phyloP scores from a whole-genome alignment of 164 flowering plant genomes.

The Magnolia changhungtana region DNA sequence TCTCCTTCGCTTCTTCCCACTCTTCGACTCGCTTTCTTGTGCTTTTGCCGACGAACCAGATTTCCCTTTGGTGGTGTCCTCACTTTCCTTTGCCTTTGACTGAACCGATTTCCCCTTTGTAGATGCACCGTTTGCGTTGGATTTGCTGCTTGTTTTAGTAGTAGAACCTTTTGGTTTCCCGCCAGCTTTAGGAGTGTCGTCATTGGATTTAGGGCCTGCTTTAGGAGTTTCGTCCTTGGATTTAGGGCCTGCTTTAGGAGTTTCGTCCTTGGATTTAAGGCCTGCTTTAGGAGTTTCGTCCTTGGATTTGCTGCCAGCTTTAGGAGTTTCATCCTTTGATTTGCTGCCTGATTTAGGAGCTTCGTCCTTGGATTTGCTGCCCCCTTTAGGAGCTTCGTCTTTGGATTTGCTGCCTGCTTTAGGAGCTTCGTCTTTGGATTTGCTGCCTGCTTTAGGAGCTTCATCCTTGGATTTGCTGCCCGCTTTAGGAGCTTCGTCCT shows the following conservation, averaged over 20 bases:
- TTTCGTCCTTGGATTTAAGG: slow-evolving; percentile 17
- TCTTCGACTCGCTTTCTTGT: slow-evolving; percentile 33
- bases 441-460: slow-evolving; percentile 7
- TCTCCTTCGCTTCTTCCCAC: slow-evolving; percentile 47
- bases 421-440: slow-evolving; percentile 12
- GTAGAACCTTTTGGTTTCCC: not conserved
- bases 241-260: slow-evolving; percentile 7
- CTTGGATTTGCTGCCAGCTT: slow-evolving; percentile 9
- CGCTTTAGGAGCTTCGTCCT: slow-evolving; percentile 11
- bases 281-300: slow-evolving; percentile 18
- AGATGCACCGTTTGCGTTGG: slow-evolving; percentile 3
- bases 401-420: slow-evolving; percentile 9
- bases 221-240: slow-evolving; percentile 20
- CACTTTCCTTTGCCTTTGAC: not conserved
- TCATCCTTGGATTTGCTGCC: slow-evolving; percentile 17
- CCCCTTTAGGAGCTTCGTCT: slow-evolving; percentile 25
- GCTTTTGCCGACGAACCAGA: not conserved
- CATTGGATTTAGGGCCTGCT: not conserved
- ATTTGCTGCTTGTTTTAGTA: not conserved
- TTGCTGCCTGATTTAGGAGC: not conserved
- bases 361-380: not conserved
- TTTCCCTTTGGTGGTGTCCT: slow-evolving; percentile 3
- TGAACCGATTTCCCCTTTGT: not conserved
- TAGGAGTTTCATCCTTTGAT: slow-evolving; percentile 17
- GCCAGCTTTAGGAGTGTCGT: slow-evolving; percentile 25